phyloP scores from a whole-genome alignment of 2,329 filamentous ascomycete genomes.

The Trichoderma sp. region DNA sequence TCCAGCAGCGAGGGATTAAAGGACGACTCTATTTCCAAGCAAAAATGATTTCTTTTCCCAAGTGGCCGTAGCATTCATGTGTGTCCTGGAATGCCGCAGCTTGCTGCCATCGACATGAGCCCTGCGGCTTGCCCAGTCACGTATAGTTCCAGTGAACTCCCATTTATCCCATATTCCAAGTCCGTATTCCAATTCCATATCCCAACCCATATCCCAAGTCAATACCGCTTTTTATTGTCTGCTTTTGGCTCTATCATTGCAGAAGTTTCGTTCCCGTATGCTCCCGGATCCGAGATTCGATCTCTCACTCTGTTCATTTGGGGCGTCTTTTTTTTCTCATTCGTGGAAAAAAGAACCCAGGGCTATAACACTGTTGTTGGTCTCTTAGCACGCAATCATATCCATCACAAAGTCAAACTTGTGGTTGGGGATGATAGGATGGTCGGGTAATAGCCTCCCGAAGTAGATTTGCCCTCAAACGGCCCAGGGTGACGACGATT shows the following conservation, averaged over 20 bases:
- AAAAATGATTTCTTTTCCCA: not conserved
- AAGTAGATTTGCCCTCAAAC: constrained; percentile 53
- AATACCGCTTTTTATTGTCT: not conserved
- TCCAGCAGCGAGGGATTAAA: not conserved
- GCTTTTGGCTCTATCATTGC: not conserved
- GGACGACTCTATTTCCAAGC: not conserved
- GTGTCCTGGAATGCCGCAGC: constrained; percentile 10
- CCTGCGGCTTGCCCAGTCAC: constrained; percentile 17
- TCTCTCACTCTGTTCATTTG: not conserved
- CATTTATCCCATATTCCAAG: not conserved
- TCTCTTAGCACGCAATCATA: too few species aligned
- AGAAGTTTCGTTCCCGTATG: not conserved
- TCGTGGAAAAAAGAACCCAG: not conserved
- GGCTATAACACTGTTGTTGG: not conserved
- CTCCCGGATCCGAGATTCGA: not conserved
- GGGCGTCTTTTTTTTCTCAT: not conserved
- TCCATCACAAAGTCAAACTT: constrained; percentile 40
- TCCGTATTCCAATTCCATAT: not conserved
- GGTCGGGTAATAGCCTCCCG: constrained; percentile 51
- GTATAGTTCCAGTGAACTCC: constrained; percentile 15
- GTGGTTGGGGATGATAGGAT: constrained; percentile 43
- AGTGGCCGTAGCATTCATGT: not conserved
- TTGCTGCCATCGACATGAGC: constrained; percentile 9
- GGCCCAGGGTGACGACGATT: constrained; percentile 41
- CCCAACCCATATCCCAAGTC: not conserved